Evolutionary conservation across 2,329 filamentous ascomycete genomes (phyloP), one percentile per base, ranked within the genome.

Genomic region (Phyllosticta citriasiana): DNA sequence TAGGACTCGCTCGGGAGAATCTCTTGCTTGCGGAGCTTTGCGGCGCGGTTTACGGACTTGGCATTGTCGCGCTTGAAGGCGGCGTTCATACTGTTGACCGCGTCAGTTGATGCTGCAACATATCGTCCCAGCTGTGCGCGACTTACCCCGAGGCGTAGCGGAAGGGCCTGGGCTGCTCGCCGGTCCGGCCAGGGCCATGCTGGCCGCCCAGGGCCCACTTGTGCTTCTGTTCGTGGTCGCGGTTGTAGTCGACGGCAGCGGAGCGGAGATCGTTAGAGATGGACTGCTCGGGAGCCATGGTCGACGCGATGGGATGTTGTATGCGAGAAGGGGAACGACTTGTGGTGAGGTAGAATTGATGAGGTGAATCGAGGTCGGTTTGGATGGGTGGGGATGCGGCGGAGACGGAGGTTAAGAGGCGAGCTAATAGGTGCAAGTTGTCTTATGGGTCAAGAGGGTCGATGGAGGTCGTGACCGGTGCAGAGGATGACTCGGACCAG

Each of bases 191-290:
- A 40, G 74, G 74, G 57, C 72, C 71, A 55, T 67, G 73, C 2
- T 68, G 73, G 64, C 72, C 68, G 61, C 79, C 79, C 65, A 78
- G 73, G 22, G 76, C 76, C 79, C 79, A 82, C 70, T 82, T 82
- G 66, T 75, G 72, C 70, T 79, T 77, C 66, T 72, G 76, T 65
- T 77, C 75, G 69, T 77, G 76, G 68, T 77, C 76, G 68, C 79
- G 79, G 66, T 78, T 76, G 73, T 75, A 79, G 66, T 81, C 79
- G 68, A 79, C 79, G 68, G 80, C 76, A 66, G 73, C 73, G 70
- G 77, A 78, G 69, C 82, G 82, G 64, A 84, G 75, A 69, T 85
- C 82, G 67, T 77, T 78, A 61, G 73, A 71, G 68, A 78, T 73
- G 69, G 74, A 72, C 70, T 78, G 76, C 66, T 78, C 74, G 67